phyloP scores from a whole-genome alignment of 2,329 filamentous ascomycete genomes.

The Tolypocladium tundrense region DNA sequence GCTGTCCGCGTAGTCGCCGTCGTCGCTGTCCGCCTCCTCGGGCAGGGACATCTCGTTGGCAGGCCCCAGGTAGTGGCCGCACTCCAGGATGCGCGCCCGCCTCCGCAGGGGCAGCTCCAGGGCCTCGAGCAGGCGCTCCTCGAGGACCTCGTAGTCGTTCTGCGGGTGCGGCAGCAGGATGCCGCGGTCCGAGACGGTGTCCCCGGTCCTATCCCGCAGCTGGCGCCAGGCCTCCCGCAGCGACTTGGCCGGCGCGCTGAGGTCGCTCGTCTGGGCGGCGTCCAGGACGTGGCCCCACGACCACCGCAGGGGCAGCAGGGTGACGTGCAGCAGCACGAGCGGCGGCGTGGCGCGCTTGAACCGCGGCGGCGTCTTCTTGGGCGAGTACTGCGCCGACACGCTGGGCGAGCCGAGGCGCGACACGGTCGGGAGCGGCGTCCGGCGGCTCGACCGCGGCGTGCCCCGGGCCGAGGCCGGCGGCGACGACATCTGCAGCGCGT shows the following conservation, averaged over 20 bases:
- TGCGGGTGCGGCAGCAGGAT: slow-evolving; percentile 69
- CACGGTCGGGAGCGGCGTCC: slow-evolving; percentile 34
- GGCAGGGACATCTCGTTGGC: slow-evolving; percentile 36
- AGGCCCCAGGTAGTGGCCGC: slow-evolving; percentile 64
- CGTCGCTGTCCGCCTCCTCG: slow-evolving; percentile 36
- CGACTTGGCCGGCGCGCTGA: slow-evolving; percentile 35
- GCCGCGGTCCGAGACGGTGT: slow-evolving; percentile 63
- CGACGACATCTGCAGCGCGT: slow-evolving; percentile 62
- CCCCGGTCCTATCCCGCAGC: slow-evolving; percentile 59
- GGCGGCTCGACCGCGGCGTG: slow-evolving; percentile 46
- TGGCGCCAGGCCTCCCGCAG: slow-evolving; percentile 56
- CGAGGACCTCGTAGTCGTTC: slow-evolving; percentile 69
- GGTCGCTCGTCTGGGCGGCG: slow-evolving; percentile 24
- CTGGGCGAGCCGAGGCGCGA: slow-evolving; percentile 47
- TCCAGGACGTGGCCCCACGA: slow-evolving; percentile 50
- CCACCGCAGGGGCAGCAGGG: slow-evolving; percentile 60
- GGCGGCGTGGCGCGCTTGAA: slow-evolving; percentile 51
- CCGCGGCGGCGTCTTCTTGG: slow-evolving; percentile 47
- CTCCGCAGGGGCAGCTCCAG: slow-evolving; percentile 56
- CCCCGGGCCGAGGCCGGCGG: slow-evolving; percentile 47
- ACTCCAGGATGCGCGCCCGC: slow-evolving; percentile 61
- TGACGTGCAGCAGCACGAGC: slow-evolving; percentile 68
- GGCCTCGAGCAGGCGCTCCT: slow-evolving; percentile 66
- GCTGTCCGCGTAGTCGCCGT: slow-evolving; percentile 30
- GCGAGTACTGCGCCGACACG: slow-evolving; percentile 40